Evolutionary conservation across 202 grass and related monocot genomes (phyloP), one percentile per base, ranked within the genome.

Genomic region (Carex arenaria): DNA sequence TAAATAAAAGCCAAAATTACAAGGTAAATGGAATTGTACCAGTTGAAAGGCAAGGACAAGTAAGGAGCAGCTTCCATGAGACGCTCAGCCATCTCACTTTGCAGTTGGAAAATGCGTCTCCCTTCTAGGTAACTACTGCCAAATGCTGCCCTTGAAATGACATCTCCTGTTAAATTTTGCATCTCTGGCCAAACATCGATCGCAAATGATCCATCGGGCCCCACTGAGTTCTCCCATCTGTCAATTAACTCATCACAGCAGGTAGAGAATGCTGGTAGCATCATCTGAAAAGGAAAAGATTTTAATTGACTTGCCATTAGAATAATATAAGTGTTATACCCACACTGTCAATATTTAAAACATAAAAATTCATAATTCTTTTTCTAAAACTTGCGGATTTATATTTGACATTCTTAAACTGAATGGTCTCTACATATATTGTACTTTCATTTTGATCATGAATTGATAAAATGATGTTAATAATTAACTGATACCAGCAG

Each of bases 101-200:
- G 89, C 13, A 97, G 88, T 32, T 92, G 84, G 75, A 97, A 94
- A 86, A 97, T 94, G 61, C 80, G 89, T 49, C 87, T 84, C 6
- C 94, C 94, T 87, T 97, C 91, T 64, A 83, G 43, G 76, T 87
- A 97, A 85, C 70, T 94, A 72, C 94, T 92, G 4, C 91, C 89
- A 60, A 97, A 97, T 4, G 90, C 88, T 55, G 94, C 88, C 30
- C 86, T 83, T 10, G 91, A 97, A 64, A 97, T 97, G 42, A 92
- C 86, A 79, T 94, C 91, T 68, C 80, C 88, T 0, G 85, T 87
- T 2, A 97, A 83, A 78, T 80, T 94, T 86, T 94, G 85, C 47
- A 94, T 87, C 78, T 94, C 92, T 3, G 76, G 64, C 90, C 90
- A 90, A 67, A 94, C 64, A 19, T 94, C 90, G 22, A 90, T 0